phyloP scores from a whole-genome alignment of 1,139 yeast genomes.

The Hyphopichia khmerensis region DNA sequence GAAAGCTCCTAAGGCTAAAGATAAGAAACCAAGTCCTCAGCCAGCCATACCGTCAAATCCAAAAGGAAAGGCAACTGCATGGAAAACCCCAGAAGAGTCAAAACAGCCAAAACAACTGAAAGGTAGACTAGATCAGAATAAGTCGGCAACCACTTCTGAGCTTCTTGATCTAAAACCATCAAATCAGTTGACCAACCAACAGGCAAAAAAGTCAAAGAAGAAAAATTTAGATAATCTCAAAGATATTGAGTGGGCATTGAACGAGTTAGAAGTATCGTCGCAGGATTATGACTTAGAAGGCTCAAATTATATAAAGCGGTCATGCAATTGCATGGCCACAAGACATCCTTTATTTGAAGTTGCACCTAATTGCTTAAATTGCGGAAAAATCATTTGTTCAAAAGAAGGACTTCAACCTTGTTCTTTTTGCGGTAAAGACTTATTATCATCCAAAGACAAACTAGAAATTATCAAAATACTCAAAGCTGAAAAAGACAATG shows the following conservation, averaged over 20 bases:
- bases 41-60: not conserved
- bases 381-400: constrained; percentile 91
- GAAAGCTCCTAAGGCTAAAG: not conserved
- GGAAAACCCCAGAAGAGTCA: constrained; percentile 13
- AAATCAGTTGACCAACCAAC: constrained; percentile 15
- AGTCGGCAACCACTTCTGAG: constrained; percentile 38
- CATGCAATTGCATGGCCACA: constrained; percentile 81
- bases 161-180: constrained; percentile 29
- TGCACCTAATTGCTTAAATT: constrained; percentile 90
- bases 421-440: constrained; percentile 70
- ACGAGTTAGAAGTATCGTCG: constrained; percentile 31
- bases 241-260: constrained; percentile 51
- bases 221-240: constrained; percentile 51
- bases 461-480: constrained; percentile 55
- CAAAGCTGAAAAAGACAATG: constrained; percentile 43
- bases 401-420: constrained; percentile 93
- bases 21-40: not conserved
- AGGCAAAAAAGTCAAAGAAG: constrained; percentile 31
- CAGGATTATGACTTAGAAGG: constrained; percentile 8
- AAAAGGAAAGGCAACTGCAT: constrained; percentile 5
- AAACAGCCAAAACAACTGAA: constrained; percentile 17
- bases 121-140: constrained; percentile 20
- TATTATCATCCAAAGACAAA: constrained; percentile 62
- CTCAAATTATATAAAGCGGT: constrained; percentile 16
- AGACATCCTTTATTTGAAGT: constrained; percentile 85